These are phyloP conservation scores for Pythium folliculosum DNA, from an alignment of 352 stramenopile species.

Conservation along the genomic window DNA sequence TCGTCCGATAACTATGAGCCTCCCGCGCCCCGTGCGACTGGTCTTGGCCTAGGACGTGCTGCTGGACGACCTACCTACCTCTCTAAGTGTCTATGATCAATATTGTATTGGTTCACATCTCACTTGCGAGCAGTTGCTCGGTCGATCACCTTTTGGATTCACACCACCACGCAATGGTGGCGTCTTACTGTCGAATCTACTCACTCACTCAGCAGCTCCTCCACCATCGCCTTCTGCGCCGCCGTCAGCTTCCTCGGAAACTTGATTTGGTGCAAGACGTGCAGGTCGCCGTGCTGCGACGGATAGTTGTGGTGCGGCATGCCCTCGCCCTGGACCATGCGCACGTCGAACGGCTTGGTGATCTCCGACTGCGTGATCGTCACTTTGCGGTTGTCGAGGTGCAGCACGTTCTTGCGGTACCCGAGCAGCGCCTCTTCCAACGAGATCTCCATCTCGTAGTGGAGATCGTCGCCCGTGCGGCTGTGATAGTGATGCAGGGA, in stretches of 20 bases:
- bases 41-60: not conserved
- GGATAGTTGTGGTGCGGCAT: conserved; percentile 94
- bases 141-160: not conserved
- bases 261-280: conserved; percentile 94
- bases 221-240: conserved; percentile 85
- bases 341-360: conserved; percentile 93
- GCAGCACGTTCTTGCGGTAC: conserved; percentile 91
- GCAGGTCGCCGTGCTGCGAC: conserved; percentile 91
- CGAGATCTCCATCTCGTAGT: conserved; percentile 95
- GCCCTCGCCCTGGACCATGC: conserved; percentile 91
- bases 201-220: conserved; percentile 28
- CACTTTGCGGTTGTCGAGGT: conserved; percentile 95
- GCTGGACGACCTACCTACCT: not conserved
- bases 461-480: conserved; percentile 93
- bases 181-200: not conserved
- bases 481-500: conserved; percentile 32
- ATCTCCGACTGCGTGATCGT: conserved; percentile 80
- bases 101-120: not conserved
- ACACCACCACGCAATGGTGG: not conserved
- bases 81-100: conserved; percentile 1
- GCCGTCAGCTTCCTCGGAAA: conserved; percentile 91
- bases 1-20: not conserved
- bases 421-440: conserved; percentile 96
- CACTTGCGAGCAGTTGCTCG: not conserved
- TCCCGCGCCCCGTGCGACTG: not conserved